Conservation (phyloP, 176 grass and related monocot species). For the Oryza longistaminata region DNA sequence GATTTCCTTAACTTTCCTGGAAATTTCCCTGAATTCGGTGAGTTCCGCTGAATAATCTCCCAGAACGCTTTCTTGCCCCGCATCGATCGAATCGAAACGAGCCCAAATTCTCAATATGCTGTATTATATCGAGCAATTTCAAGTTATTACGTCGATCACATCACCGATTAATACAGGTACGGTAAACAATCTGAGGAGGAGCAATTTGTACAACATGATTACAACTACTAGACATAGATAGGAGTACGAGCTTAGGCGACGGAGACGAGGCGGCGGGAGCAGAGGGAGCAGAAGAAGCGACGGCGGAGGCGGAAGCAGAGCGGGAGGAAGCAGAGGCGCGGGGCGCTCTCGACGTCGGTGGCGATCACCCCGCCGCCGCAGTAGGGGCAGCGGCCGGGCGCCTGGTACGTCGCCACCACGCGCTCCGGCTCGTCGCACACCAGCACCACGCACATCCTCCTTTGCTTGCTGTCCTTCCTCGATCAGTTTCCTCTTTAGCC, state of each 20-base stretch:
- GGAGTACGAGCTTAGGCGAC: neutral
- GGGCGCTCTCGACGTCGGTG: conserved; percentile 63
- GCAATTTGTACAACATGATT: neutral
- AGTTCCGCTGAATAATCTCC: no score
- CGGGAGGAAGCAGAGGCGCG: conserved; percentile 57
- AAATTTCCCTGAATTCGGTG: neutral
- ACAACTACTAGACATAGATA: neutral
- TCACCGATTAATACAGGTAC: neutral
- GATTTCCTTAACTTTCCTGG: no score
- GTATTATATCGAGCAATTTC: neutral
- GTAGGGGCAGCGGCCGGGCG: conserved; percentile 63
- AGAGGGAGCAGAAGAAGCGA: conserved; percentile 59
- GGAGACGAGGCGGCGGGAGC: conserved; percentile 49
- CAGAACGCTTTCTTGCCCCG: neutral
- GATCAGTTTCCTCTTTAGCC: neutral
- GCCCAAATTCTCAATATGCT: neutral
- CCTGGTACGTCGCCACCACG: conserved; percentile 54
- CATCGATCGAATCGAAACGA: neutral
- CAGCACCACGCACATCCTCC: conserved; percentile 63
- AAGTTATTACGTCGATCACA: neutral
- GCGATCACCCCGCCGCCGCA: conserved; percentile 59
- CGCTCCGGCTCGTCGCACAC: conserved; percentile 66
- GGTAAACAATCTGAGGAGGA: neutral
- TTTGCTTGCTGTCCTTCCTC: neutral
- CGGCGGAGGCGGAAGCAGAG: conserved; percentile 56